These are phyloP conservation scores for Colletotrichum magnum DNA, from an alignment of 2,329 filamentous ascomycete genomes.

Conservation along the genomic window DNA sequence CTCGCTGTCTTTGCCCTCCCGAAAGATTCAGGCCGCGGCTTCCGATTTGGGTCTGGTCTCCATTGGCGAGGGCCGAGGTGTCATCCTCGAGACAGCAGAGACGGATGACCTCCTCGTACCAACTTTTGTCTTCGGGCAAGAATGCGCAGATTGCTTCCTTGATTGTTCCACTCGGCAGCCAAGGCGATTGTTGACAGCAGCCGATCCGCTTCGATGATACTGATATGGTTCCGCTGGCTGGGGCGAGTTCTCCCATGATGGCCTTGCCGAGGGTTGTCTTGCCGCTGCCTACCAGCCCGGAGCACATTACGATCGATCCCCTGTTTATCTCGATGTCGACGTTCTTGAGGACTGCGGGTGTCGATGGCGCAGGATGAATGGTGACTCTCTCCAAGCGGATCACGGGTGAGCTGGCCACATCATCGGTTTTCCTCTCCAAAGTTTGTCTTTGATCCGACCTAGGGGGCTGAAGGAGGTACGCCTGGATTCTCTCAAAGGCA, in stretches of 20 bases:
- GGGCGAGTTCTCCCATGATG: conserved; percentile 42
- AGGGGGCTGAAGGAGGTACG: conserved; percentile 36
- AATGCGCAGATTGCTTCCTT: conserved; percentile 42
- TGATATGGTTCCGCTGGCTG: background rate
- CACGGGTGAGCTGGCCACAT: background rate
- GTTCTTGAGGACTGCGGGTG: background rate
- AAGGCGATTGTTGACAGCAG: conserved; percentile 42
- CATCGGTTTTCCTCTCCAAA: background rate
- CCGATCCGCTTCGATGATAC: conserved; percentile 36
- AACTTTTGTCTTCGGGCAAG: conserved; percentile 43
- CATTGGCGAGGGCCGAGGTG: conserved; percentile 41
- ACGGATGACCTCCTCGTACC: conserved; percentile 50
- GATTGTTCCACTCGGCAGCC: conserved; percentile 43
- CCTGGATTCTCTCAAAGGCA: conserved; percentile 42
- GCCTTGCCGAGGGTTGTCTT: conserved; percentile 43
- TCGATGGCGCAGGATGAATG: background rate
- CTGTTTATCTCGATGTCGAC: background rate
- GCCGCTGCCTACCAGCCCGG: conserved; percentile 37
- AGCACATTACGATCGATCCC: conserved; percentile 16
- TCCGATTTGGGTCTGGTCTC: conserved; percentile 33
- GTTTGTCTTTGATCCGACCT: conserved; percentile 11
- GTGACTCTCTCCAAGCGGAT: background rate
- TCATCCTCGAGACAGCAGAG: conserved; percentile 42
- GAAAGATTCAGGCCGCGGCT: conserved; percentile 42
- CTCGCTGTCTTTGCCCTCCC: conserved; percentile 45